Evolutionary conservation across 2,329 filamentous ascomycete species (phyloP).

Genomic region (Diaporthe citri): DNA sequence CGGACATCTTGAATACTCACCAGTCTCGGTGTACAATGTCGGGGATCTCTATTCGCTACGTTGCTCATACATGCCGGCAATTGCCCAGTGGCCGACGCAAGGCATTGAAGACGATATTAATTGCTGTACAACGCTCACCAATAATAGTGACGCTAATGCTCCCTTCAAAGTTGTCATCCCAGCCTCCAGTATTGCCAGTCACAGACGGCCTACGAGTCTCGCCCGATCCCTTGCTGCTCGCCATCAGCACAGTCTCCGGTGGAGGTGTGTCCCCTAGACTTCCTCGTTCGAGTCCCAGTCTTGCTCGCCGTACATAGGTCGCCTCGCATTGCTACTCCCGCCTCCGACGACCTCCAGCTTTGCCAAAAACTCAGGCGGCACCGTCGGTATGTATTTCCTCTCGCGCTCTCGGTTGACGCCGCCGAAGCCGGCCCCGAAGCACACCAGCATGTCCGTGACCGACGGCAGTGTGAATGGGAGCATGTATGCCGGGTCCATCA

Average conservation of each 20-base stretch:
- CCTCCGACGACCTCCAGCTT: conserved; percentile 77
- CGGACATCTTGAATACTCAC: neutral
- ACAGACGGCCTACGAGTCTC: conserved; percentile 17
- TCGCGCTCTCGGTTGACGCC: conserved; percentile 92
- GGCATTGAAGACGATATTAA: conserved; percentile 30
- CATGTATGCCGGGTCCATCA: conserved; percentile 91
- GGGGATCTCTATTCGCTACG: neutral
- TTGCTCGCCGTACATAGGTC: conserved; percentile 71
- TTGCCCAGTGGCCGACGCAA: conserved; percentile 4
- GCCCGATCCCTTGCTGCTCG: conserved; percentile 12
- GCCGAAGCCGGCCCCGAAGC: conserved; percentile 93
- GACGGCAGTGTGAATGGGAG: conserved; percentile 95
- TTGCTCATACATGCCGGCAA: conserved; percentile 22
- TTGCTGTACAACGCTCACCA: conserved; percentile 26
- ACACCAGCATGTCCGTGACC: conserved; percentile 96
- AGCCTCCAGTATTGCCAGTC: conserved; percentile 13
- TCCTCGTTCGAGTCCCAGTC: conserved; percentile 76
- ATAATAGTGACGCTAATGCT: conserved; percentile 15
- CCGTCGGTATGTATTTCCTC: conserved; percentile 94
- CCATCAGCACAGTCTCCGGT: conserved; percentile 18
- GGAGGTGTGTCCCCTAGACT: conserved; percentile 51
- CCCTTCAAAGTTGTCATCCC: neutral
- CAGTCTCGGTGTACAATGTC: too few species aligned
- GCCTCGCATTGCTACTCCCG: conserved; percentile 54
- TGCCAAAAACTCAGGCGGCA: conserved; percentile 91